Evolutionary conservation across 169 alveolate genomes (phyloP), one percentile per base, ranked within the genome.

Genomic region (Cryptosporidium sp.): DNA sequence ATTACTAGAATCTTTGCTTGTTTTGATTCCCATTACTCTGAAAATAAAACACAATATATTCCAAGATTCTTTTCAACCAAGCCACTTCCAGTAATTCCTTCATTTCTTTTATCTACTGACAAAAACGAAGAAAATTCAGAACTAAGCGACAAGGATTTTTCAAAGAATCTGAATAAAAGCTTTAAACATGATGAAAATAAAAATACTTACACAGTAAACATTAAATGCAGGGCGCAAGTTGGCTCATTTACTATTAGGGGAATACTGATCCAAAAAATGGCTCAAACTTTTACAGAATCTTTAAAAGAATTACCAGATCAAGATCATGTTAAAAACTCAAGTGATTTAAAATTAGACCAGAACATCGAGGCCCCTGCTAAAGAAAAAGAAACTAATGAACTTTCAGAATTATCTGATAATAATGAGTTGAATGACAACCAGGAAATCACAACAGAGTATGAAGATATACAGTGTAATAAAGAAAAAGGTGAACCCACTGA

Each of bases 1-100:
- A 31, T 80, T 45, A 80, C 89, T 45, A 31, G 89, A 59, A 29
- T 80, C 12, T 80, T 59, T 80, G 75, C 75, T 23, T 80, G 80
- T 12, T 18, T 9, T 0, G 80, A 59, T 0, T 43, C 29, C 9
- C 41, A 33, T 35, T 62, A 65, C 39, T 52, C 71, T 35, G 50
- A 59, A 59, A 80, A 65, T 26, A 62, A 45, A 48, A 80, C 89
- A 2, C n/a, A n/a, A 62, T 80, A 80, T 41, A 29, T 21, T 23
- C 65, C 74, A 21, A 80, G 89, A 29, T 80, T 43, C 16, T 59
- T 8, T 23, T 16, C 23, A 21, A n/a, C 35, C 12, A 80, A 80
- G 39, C 68, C 89, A 21, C 67, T 43, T 7, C 89, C 89, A 61
- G 50, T 35, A 39, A 80, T 80, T 26, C 89, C 89, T 14, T 80